These are phyloP conservation scores for Trypanosoma boissoni DNA, from an alignment of 208 protist species.

Conservation along the genomic window DNA sequence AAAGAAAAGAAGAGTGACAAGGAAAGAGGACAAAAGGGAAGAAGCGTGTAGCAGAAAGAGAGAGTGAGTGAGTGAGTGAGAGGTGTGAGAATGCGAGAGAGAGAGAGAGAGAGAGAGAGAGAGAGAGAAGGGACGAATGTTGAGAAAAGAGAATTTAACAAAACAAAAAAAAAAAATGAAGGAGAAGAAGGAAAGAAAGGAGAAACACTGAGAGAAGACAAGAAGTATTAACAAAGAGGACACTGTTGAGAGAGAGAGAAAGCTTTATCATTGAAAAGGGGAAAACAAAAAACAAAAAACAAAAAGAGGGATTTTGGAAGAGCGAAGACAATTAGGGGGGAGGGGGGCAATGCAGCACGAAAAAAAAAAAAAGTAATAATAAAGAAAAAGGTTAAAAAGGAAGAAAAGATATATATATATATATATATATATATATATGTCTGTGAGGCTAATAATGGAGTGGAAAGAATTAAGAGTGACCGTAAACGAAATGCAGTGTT, in stretches of 20 bases:
- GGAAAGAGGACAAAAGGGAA: background rate
- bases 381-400: background rate
- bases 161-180: background rate
- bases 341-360: background rate
- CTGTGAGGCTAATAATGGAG: background rate
- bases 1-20: background rate
- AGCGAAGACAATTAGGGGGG: background rate
- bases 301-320: background rate
- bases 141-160: background rate
- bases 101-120: background rate
- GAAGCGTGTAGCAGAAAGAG: background rate
- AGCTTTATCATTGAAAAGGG: background rate
- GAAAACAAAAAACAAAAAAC: background rate
- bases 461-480: background rate
- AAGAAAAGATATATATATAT: background rate
- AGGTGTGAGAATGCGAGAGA: background rate
- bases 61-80: background rate
- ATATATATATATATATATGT: background rate
- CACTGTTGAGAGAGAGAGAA: background rate
- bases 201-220: background rate
- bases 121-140: background rate
- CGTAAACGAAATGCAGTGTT: too few relatives aligned
- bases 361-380: background rate
- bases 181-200: background rate
- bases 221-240: background rate